These are phyloP conservation scores for Trifolium dubium DNA, from an alignment of 306 rosid species.

Conservation along the genomic window DNA sequence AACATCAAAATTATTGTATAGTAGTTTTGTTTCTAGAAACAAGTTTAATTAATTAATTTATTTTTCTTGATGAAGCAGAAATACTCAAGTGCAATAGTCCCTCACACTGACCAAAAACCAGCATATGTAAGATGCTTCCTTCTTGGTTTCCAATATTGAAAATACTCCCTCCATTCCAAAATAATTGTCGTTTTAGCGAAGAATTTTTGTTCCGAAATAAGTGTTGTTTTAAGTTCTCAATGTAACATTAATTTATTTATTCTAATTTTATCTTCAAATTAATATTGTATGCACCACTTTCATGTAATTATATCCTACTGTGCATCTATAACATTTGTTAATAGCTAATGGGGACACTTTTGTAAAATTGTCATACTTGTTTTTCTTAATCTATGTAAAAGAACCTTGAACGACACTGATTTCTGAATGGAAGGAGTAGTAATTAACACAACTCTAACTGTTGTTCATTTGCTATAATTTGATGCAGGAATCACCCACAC, in stretches of 20 bases:
- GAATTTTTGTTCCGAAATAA: not conserved
- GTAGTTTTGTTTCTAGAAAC: not conserved
- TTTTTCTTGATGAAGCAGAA: slow-evolving; percentile 60
- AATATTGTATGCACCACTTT: not conserved
- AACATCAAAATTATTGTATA: slow-evolving; percentile 6
- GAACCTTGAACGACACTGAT: not conserved
- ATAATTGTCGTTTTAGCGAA: too few species aligned
- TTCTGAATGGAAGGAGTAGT: not conserved
- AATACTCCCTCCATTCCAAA: not conserved
- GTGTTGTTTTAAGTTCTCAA: not conserved
- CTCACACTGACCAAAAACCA: slow-evolving; percentile 62
- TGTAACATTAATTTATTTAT: not conserved
- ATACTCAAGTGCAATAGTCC: slow-evolving; percentile 55
- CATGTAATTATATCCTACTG: not conserved
- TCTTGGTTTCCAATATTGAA: slow-evolving; percentile 31
- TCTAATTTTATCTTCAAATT: not conserved
- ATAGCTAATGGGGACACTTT: not conserved
- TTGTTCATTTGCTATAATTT: slow-evolving; percentile 33
- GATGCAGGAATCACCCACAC: slow-evolving; percentile 95
- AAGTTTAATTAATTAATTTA: slow-evolving; percentile 27
- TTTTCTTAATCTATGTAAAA: slow-evolving; percentile 1
- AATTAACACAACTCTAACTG: not conserved
- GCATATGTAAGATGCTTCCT: slow-evolving; percentile 60
- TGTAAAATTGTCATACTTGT: not conserved
- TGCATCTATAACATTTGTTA: not conserved